Evolutionary conservation across 345 rosid genomes (phyloP).

Genomic region (Linum lewisii): DNA sequence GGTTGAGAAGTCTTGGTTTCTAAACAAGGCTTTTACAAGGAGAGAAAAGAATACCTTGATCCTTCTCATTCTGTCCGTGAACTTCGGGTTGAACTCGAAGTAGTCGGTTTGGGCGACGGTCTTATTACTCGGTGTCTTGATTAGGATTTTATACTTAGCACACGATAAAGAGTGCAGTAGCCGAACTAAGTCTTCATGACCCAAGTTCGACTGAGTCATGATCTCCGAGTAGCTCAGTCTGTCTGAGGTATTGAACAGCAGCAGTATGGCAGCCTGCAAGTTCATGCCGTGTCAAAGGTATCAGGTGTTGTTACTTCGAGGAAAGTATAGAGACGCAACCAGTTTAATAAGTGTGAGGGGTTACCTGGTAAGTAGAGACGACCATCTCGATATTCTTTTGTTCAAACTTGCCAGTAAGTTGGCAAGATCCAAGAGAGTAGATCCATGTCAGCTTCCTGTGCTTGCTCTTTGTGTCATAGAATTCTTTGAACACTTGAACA

Average conservation of each 20-base stretch:
- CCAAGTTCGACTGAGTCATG: constrained; percentile 26
- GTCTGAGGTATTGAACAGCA: constrained; percentile 32
- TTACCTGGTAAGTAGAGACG: constrained; percentile 40
- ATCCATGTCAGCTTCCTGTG: constrained; percentile 61
- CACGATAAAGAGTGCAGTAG: constrained; percentile 38
- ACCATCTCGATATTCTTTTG: constrained; percentile 45
- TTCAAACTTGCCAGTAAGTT: constrained; percentile 48
- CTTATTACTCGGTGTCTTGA: constrained; percentile 27
- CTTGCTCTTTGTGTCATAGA: constrained; percentile 44
- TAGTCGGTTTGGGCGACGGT: constrained; percentile 27
- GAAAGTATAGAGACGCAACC: too few relatives aligned
- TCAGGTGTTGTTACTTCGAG: too few relatives aligned
- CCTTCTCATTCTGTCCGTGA: constrained; percentile 33
- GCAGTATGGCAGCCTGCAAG: constrained; percentile 30
- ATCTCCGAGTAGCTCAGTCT: constrained; percentile 33
- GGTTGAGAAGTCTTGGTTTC: too few relatives aligned
- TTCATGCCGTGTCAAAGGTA: too few relatives aligned
- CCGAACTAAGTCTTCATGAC: constrained; percentile 26
- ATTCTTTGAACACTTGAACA: constrained; percentile 48
- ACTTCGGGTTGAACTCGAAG: constrained; percentile 31
- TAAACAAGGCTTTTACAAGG: too few relatives aligned
- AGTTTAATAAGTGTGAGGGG: background rate
- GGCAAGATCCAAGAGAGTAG: constrained; percentile 57
- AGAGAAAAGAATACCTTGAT: constrained; percentile 25
- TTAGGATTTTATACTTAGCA: constrained; percentile 32